Evolutionary conservation across 768 basidiomycete genomes (phyloP), one percentile per base, ranked within the genome.

Genomic region (Postia placenta): DNA sequence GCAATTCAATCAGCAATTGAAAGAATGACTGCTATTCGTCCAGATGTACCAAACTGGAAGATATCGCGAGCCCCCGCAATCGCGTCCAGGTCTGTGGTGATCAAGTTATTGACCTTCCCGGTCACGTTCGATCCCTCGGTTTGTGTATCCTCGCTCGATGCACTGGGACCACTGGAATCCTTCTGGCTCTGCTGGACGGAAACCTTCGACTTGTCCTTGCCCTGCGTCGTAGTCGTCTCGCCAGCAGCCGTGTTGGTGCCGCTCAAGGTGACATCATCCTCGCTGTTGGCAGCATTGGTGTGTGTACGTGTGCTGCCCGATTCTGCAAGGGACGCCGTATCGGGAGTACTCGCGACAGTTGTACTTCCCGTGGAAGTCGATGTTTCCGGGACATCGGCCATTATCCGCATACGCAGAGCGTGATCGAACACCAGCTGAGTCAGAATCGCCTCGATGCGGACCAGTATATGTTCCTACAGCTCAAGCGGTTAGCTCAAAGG

Each of bases 101-200:
- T 78, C 11, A 90, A 66, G 48, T 87, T 90, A 61, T 85, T 90
- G 63, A 91, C 83, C 60, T 80, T 86, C 11, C 89, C 88, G 39
- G 81, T 76, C 20, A 88, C 65, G 60, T 85, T 82, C 12, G 42
- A 23, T 48, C 47, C 28, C 11, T 66, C 67, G 35, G 60, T 62
- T 30, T 47, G n/a, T n/a, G n/a, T 35, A 14, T 42, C 47, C 24
- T 19, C 26, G 19, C 42, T 49, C 33, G 42, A 42, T 20, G 47
- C 24, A 41, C 53, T 33, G 42, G 44, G 12, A 6, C 35, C 45
- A 47, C 19, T 43, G 43, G 9, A 42, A 24, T 25, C 42, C 46
- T 52, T 44, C 20, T 36, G 41, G 43, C 5, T 44, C 50, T 54
- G 55, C 39, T 11, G 39, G n/a, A 12, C 26, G 42, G 43, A 26